A percentile compares a stretch with the other conserved stretches of the same genome.
These are phyloP conservation scores for Termitomyces sp. DNA, from an alignment of 768 basidiomycete species.

Conservation along the genomic window DNA sequence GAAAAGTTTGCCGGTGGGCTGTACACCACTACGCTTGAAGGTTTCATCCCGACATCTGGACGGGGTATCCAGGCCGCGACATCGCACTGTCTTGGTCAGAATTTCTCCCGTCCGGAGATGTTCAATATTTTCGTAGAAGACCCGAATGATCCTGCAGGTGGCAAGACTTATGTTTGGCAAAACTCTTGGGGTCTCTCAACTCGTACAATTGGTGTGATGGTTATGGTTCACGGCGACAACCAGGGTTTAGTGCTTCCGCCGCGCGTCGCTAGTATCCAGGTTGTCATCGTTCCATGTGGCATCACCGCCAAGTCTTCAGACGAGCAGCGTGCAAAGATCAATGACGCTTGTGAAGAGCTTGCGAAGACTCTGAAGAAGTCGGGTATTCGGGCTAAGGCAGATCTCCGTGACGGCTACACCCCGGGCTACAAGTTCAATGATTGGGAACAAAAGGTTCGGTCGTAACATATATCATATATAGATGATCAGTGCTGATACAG, in stretches of 20 bases:
- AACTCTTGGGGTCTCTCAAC: constrained; percentile 98
- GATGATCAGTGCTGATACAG: background rate
- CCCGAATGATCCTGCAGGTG: constrained; percentile 65
- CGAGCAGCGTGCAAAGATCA: constrained; percentile 63
- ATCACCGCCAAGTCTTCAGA: constrained; percentile 81
- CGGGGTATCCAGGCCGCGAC: constrained; percentile 98
- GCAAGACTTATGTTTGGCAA: constrained; percentile 89
- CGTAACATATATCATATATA: background rate
- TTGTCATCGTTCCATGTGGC: constrained; percentile 88
- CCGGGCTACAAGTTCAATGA: constrained; percentile 99
- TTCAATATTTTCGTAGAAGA: constrained; percentile 98
- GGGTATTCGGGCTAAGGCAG: constrained; percentile 81
- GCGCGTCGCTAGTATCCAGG: constrained; percentile 89
- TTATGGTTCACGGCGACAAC: constrained; percentile 98
- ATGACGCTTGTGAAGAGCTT: constrained; percentile 71
- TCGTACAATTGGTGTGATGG: constrained; percentile 97
- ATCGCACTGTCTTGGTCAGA: constrained; percentile 96
- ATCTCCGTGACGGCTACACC: constrained; percentile 92
- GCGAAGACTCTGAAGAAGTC: constrained; percentile 65
- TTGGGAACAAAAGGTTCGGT: constrained; percentile 90
- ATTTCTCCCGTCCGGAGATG: constrained; percentile 95
- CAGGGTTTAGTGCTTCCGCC: constrained; percentile 97
- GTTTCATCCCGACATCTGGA: constrained; percentile 95
- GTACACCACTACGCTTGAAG: constrained; percentile 98
- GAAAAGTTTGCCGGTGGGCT: constrained; percentile 98